Base-by-base conservation (phyloP, 345 rosid genomes). In the Eucalyptus erythrocorys region DNA sequence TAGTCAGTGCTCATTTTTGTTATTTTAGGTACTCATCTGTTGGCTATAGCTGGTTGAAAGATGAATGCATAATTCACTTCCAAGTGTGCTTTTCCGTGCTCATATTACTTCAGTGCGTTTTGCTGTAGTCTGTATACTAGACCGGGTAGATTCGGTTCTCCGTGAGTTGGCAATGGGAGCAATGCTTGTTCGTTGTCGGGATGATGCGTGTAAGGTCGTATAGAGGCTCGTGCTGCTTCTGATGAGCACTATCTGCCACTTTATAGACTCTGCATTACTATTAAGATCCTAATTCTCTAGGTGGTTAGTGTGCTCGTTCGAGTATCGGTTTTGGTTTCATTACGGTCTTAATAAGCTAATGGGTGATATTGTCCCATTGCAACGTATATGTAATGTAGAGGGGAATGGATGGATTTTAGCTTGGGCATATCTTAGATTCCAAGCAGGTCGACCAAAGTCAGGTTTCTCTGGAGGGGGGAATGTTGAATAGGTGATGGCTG, bases 221-320 rank as follows among this genome's bases (percentile, higher is more conserved):
- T 1, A 16, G 79, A 4, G 21, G 42, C 11, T 68, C 42, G 1
- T 6, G 0, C 22, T 0, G 24, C 42, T 32, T 68, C 13, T 1
- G 3, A 4, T 3, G 43, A 71, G 82, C 0, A 37, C 45, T 71
- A 37, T 71, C 47, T 37, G 27, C 27, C 27, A 21, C 47, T 37
- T 71, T 37, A 71, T 71, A 37, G 82, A 10, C 14, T 37, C 15
- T 71, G 14, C 82, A 37, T 21, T 71, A 51, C 57, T 51, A 71
- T 71, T 24, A 42, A 37, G 22, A 71, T 71, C 6, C 4, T 37
- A 71, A 37, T 71, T 71, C 27, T 10, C 45, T 21, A 71, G 81
- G 81, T 17, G 81, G 26, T 21, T 37, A 21, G 82, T 37, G 82
- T 3, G 45, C 82, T 21, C 8, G 1, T 51, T 51, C 1, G 45